Evolutionary conservation across 169 alveolate genomes (phyloP).

Genomic region (Hepatocystis sp.): DNA sequence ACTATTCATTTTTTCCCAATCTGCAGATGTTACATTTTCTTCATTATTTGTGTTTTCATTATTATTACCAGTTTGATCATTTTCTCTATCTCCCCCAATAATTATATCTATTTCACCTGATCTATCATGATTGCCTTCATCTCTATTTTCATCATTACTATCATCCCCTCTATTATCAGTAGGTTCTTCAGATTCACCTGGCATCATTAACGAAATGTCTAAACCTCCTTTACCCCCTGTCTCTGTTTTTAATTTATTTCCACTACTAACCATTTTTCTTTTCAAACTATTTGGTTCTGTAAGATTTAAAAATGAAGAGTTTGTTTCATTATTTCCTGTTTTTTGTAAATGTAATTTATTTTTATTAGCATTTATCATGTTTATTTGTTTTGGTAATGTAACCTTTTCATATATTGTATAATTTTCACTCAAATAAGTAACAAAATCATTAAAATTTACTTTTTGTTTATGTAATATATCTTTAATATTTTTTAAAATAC

Average conservation of each 20-base stretch:
- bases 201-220: no score
- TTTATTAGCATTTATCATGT: background rate
- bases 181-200: no score
- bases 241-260: no score
- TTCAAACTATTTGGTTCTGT: no score
- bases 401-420: slow-evolving; percentile 43
- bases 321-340: no score
- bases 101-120: background rate
- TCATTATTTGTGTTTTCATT: background rate
- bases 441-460: slow-evolving; percentile 21
- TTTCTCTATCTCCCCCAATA: background rate
- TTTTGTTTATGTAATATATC: slow-evolving; percentile 50
- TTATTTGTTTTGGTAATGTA: background rate
- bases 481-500: slow-evolving; percentile 38
- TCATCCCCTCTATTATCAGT: no score
- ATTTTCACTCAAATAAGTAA: slow-evolving; percentile 59
- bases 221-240: no score
- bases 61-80: background rate
- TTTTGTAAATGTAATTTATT: background rate
- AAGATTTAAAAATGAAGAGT: no score
- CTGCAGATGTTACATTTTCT: background rate
- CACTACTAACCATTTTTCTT: no score
- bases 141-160: background rate
- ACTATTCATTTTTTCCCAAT: background rate
- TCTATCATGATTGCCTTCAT: background rate